A percentile compares a stretch with the other conserved stretches of the same genome.
phyloP scores from a whole-genome alignment of 2,329 filamentous ascomycete genomes.

The Hawksworthiomyces lignivorus region DNA sequence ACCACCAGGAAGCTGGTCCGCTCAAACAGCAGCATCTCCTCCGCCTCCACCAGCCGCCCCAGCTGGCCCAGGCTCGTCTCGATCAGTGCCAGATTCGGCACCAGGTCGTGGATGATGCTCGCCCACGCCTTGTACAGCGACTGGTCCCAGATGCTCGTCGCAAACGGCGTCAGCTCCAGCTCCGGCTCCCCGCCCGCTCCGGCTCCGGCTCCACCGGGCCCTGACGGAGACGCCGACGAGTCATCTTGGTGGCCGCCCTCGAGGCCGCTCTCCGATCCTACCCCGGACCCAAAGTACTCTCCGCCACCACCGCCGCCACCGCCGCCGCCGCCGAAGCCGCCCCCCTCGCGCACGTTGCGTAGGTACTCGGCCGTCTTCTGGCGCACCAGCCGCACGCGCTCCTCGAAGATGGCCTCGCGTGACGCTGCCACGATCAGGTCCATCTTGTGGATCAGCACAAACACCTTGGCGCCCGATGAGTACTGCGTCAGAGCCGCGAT shows the following conservation, averaged over 20 bases:
- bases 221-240: too few relatives aligned
- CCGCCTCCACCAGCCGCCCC: slow-evolving; percentile 78
- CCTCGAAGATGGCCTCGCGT: slow-evolving; percentile 75
- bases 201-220: slow-evolving; percentile 11
- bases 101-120: slow-evolving; percentile 92
- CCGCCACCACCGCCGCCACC: not conserved
- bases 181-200: slow-evolving; percentile 19
- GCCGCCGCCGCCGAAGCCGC: slow-evolving; percentile 9
- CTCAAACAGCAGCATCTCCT: slow-evolving; percentile 92
- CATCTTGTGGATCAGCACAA: slow-evolving; percentile 98
- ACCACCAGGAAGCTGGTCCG: slow-evolving; percentile 93
- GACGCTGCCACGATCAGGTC: slow-evolving; percentile 79
- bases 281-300: not conserved
- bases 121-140: slow-evolving; percentile 98
- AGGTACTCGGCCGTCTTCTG: slow-evolving; percentile 58
- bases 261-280: slow-evolving; percentile 12
- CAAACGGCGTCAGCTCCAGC: slow-evolving; percentile 77
- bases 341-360: slow-evolving; percentile 28
- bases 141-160: slow-evolving; percentile 98
- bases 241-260: too few relatives aligned
- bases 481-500: slow-evolving; percentile 82
- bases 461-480: slow-evolving; percentile 74
- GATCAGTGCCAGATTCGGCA: slow-evolving; percentile 86
- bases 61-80: slow-evolving; percentile 78
- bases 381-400: slow-evolving; percentile 69